Base-by-base conservation (phyloP, 2,329 filamentous ascomycete species). In the Neonectria hederae region DNA sequence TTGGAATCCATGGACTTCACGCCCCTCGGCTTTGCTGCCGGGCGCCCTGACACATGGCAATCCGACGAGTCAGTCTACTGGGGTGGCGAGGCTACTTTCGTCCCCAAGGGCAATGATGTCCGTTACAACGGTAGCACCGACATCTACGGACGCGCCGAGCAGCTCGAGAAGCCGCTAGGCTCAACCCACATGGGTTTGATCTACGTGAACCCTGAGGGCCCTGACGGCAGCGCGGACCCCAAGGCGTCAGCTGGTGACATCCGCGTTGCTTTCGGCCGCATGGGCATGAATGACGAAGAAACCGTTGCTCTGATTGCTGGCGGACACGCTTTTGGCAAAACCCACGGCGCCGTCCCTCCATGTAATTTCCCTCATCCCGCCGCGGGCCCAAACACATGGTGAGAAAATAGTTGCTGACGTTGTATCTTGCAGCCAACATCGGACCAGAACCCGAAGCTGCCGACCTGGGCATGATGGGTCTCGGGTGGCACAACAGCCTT, bases 241-340 rank as follows among this genome's bases (percentile, higher is more conserved):
- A 78, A 89, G 43, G 89, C 89, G 14, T 85, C 92, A 2, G 92
- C 88, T 45, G 80, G 84, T 62, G 92, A 94, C 73, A 94, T 94
- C 75, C 90, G 90, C 68, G 85, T 83, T 63, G 92, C 92, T 19
- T 94, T 94, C 71, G 84, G 84, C 67, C 90, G 91, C 77, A 94
- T 94, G 91, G 91, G 89, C 66, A 94, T 94, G 92, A 88, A 92
- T 75, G 90, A 94, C 75, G 89, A 92, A 79, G 92, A 94, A 83
- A 94, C 92, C 0, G 91, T 92, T 58, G 91, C 92, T 14, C 82
- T 94, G 49, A 94, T 94, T 75, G 89, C 89, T 42, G 92, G 92
- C 75, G 92, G 92, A 42, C 92, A 94, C 83, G 85, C 88, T 26
- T 92, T 94, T 72, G 92, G 92, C 73, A 94, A 94, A 86, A 92